phyloP scores from a whole-genome alignment of 2,329 filamentous ascomycete genomes.

The Diaporthe ampelina region DNA sequence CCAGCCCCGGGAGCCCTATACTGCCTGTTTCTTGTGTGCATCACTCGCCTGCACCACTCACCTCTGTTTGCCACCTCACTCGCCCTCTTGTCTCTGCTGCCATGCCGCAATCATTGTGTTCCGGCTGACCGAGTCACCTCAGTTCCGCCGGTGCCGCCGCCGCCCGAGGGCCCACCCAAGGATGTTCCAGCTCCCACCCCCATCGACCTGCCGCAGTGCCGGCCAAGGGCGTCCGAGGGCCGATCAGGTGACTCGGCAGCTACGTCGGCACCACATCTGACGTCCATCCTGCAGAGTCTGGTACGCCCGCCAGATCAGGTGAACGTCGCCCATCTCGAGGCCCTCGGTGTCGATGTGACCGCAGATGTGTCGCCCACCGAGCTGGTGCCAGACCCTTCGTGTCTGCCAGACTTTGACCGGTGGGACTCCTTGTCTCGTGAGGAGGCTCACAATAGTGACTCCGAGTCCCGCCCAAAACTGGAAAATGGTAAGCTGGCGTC shows the following conservation, averaged over 20 bases:
- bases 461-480: slow-evolving; percentile 62
- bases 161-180: slow-evolving; percentile 55
- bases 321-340: slow-evolving; percentile 64
- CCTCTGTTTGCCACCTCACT: slow-evolving; percentile 30
- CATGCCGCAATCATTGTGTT: slow-evolving; percentile 23
- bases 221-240: slow-evolving; percentile 47
- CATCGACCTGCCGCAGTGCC: slow-evolving; percentile 63
- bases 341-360: slow-evolving; percentile 70
- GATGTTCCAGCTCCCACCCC: slow-evolving; percentile 71
- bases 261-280: slow-evolving; percentile 55
- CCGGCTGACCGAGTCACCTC: slow-evolving; percentile 33
- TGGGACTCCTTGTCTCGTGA: slow-evolving; percentile 66
- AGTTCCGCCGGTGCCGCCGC: slow-evolving; percentile 38
- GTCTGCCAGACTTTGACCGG: slow-evolving; percentile 65
- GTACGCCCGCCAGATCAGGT: slow-evolving; percentile 65
- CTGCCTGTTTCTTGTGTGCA: slow-evolving; percentile 30
- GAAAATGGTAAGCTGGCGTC: slow-evolving; percentile 69
- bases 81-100: slow-evolving; percentile 39
- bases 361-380: slow-evolving; percentile 62
- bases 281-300: slow-evolving; percentile 66
- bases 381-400: slow-evolving; percentile 67
- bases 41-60: slow-evolving; percentile 37
- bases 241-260: slow-evolving; percentile 20
- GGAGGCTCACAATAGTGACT: slow-evolving; percentile 63
- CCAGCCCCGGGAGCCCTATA: slow-evolving; percentile 15